A percentile compares a stretch with the other conserved stretches of the same genome.
phyloP scores from a whole-genome alignment of 148 eudicot species.

The Hydrangea macrophylla region DNA sequence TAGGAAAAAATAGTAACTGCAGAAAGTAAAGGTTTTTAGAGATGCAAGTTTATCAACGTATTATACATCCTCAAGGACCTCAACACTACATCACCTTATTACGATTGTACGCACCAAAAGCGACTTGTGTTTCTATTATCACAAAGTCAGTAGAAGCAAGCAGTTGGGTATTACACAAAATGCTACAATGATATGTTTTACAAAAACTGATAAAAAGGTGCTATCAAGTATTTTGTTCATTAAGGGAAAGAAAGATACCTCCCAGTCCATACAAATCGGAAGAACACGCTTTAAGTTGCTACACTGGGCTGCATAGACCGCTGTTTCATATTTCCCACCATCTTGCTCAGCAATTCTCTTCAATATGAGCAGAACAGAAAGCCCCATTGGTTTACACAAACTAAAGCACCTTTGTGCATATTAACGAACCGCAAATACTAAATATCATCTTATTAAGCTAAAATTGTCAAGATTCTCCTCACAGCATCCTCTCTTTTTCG shows the following conservation, averaged over 20 bases:
- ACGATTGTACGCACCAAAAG: neutral
- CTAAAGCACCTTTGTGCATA: neutral
- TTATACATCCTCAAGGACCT: neutral
- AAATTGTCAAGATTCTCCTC: neutral
- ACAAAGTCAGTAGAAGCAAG: neutral
- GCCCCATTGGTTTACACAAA: slow-evolving; percentile 2
- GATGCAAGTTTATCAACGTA: too few species aligned
- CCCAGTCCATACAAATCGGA: slow-evolving; percentile 89
- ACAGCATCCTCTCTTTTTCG: neutral
- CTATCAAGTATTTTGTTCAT: neutral
- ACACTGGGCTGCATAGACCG: slow-evolving; percentile 82
- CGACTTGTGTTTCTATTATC: neutral
- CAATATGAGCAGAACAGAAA: slow-evolving; percentile 14
- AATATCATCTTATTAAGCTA: neutral
- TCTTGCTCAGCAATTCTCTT: slow-evolving; percentile 89
- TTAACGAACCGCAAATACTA: neutral
- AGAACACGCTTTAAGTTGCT: slow-evolving; percentile 85
- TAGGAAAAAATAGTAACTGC: too few species aligned
- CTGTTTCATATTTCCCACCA: slow-evolving; percentile 89
- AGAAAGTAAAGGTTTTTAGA: neutral
- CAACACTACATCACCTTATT: neutral
- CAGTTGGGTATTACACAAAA: neutral
- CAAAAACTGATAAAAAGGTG: neutral
- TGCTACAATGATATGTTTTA: neutral
- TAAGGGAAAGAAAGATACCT: slow-evolving; percentile 40